Evolutionary conservation across 2,329 filamentous ascomycete species (phyloP).

Genomic region (Verticillium klebahnii): DNA sequence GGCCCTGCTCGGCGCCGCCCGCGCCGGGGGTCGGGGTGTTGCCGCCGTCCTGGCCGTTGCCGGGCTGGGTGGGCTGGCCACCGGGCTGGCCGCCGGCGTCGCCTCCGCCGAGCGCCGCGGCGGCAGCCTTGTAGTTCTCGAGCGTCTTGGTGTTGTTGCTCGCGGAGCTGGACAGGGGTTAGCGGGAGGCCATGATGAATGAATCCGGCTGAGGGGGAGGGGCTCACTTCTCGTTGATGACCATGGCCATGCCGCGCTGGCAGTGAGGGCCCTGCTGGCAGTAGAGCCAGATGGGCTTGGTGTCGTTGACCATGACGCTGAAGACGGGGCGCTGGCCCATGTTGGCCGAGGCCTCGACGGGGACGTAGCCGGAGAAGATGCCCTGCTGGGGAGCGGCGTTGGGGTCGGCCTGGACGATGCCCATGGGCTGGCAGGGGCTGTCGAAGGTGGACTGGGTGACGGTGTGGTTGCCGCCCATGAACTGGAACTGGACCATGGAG

Average conservation of each 20-base stretch:
- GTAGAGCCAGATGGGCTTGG: constrained; percentile 73
- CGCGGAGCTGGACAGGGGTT: constrained; percentile 28
- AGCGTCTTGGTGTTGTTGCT: constrained; percentile 51
- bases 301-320: constrained; percentile 65
- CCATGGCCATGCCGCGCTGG: constrained; percentile 69
- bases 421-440: constrained; percentile 56
- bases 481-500: constrained; percentile 63
- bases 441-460: constrained; percentile 74
- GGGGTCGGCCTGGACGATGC: constrained; percentile 36
- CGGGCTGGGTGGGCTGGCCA: constrained; percentile 9
- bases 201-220: no score
- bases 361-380: constrained; percentile 66
- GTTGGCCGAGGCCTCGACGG: constrained; percentile 47
- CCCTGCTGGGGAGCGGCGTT: constrained; percentile 47
- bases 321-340: constrained; percentile 59
- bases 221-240: constrained; percentile 68
- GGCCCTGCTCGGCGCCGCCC: constrained; percentile 1
- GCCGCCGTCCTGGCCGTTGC: constrained; percentile 5
- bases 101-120: constrained; percentile 10
- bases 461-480: constrained; percentile 68
- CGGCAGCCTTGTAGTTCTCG: constrained; percentile 40
- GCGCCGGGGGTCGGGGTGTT: constrained; percentile 3
- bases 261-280: constrained; percentile 73
- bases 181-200: not conserved
- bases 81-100: constrained; percentile 17